Conservation (phyloP, 140 eudicot species). For the Flaveria floridana region DNA sequence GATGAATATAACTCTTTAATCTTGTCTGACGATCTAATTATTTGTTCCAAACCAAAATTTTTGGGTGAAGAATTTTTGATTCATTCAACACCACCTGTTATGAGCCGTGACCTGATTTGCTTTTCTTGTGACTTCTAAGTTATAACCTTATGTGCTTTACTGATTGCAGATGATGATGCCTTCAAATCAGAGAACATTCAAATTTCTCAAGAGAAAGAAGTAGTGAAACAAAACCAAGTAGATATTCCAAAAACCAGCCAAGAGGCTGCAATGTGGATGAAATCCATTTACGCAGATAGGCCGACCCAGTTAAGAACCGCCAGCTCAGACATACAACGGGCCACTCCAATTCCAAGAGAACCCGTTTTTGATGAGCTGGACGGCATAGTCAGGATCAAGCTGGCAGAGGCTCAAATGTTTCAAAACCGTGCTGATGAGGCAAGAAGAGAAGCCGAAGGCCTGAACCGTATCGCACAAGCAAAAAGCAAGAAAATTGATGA, state of each 20-base stretch:
- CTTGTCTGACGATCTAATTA: background rate
- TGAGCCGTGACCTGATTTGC: background rate
- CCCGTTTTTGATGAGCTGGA: constrained; percentile 78
- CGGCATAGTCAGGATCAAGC: constrained; percentile 79
- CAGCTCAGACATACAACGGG: constrained; percentile 42
- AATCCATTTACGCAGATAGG: constrained; percentile 49
- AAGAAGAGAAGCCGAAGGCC: constrained; percentile 86
- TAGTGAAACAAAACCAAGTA: constrained; percentile 39
- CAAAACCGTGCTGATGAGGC: constrained; percentile 94
- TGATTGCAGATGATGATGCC: constrained; percentile 59
- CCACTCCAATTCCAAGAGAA: constrained; percentile 34
- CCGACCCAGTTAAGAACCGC: constrained; percentile 37
- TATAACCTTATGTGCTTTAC: background rate
- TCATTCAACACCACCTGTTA: background rate
- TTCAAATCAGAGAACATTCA: constrained; percentile 44
- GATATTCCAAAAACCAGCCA: constrained; percentile 46
- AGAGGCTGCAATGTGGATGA: constrained; percentile 56
- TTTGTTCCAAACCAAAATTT: background rate
- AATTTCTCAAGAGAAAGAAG: constrained; percentile 46
- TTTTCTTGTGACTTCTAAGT: background rate
- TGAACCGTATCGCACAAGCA: constrained; percentile 59
- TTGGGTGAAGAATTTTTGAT: background rate
- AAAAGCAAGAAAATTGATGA: constrained; percentile 79
- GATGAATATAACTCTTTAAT: background rate
- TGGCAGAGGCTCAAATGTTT: constrained; percentile 88